Percentiles rank a stretch among this genome's conserved stretches.
Evolutionary conservation across 208 protist species (phyloP).

Genomic region (Trypanosoma lewisi): DNA sequence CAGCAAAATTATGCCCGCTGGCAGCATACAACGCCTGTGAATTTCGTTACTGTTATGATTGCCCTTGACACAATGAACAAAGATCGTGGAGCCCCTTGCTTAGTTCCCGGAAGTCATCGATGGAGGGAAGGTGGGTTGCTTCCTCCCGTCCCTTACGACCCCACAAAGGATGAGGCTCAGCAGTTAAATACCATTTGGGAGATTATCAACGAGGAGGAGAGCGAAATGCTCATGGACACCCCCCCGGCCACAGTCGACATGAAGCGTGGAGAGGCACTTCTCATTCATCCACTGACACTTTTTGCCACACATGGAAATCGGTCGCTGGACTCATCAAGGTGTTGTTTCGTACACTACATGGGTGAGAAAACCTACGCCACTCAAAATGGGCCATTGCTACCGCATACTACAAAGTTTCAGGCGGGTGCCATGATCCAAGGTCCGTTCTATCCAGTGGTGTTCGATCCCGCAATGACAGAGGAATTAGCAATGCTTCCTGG

Average conservation of each 20-base stretch:
- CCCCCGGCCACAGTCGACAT: constrained; percentile 76
- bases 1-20: constrained; percentile 83
- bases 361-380: constrained; percentile 47
- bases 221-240: constrained; percentile 79
- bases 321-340: constrained; percentile 50
- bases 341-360: constrained; percentile 79
- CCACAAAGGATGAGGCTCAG: constrained; percentile 56
- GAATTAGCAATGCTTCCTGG: constrained; percentile 47
- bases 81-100: constrained; percentile 76
- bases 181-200: constrained; percentile 87
- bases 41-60: constrained; percentile 72
- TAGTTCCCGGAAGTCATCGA: constrained; percentile 79
- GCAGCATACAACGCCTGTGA: constrained; percentile 69
- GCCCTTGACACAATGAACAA: constrained; percentile 84
- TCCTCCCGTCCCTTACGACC: constrained; percentile 68
- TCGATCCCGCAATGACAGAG: constrained; percentile 79
- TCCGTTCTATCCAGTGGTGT: constrained; percentile 75
- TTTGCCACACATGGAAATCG: constrained; percentile 81
- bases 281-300: constrained; percentile 79
- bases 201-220: constrained; percentile 71
- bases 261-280: constrained; percentile 67
- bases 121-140: constrained; percentile 75
- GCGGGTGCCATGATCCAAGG: constrained; percentile 56
- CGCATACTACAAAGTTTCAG: constrained; percentile 71
- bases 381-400: constrained; percentile 67